These are phyloP conservation scores for Naegleria gruberi DNA, from an alignment of 208 protist species.

Conservation along the genomic window DNA sequence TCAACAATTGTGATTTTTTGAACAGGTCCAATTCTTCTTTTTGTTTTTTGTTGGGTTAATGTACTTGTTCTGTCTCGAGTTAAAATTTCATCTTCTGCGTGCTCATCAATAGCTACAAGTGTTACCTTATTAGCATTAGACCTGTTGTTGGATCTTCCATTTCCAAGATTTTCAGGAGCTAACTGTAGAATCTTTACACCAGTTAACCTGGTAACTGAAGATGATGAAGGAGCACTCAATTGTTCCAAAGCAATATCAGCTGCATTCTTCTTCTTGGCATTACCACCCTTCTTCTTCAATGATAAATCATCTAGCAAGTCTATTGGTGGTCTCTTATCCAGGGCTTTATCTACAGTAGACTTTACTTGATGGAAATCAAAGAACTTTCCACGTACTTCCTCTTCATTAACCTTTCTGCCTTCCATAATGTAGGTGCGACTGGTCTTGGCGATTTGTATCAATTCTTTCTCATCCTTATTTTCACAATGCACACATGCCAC, in stretches of 20 bases:
- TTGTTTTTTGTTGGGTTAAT: not conserved
- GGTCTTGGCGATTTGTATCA: not conserved
- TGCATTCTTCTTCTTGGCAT: not conserved
- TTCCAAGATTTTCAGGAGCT: not conserved
- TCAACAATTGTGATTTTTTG: not conserved
- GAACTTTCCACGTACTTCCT: not conserved
- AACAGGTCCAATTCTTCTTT: not conserved
- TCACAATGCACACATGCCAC: not conserved
- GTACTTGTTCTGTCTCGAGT: not conserved
- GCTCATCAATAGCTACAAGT: not conserved
- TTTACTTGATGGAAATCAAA: not conserved
- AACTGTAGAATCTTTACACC: not conserved
- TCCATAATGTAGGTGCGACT: not conserved
- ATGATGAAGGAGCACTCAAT: not conserved
- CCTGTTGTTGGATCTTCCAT: not conserved
- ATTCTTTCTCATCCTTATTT: not conserved
- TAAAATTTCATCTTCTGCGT: not conserved
- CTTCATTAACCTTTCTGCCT: not conserved
- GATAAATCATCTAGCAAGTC: not conserved
- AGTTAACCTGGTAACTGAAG: not conserved
- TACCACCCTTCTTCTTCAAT: not conserved
- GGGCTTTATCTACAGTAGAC: not conserved
- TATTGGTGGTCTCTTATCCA: not conserved
- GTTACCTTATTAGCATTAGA: not conserved
- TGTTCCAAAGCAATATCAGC: not conserved